Evolutionary conservation across 495 filamentous ascomycete species (phyloP), one percentile per base, ranked within the genome.

Genomic region (Podospora pseudoanserina): DNA sequence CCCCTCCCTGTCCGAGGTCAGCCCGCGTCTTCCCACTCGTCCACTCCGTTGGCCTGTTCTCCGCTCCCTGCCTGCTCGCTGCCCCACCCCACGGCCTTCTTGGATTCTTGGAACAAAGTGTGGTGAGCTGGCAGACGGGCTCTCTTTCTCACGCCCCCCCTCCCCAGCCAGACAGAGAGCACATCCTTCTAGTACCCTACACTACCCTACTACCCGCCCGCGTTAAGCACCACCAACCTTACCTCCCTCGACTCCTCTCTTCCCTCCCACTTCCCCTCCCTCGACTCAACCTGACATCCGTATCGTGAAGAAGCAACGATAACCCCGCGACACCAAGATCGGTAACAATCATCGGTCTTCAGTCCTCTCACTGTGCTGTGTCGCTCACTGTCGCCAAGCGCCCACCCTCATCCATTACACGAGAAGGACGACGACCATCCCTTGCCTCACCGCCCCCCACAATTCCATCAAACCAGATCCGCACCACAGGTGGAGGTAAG

Each of bases 61-160:
- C 61, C 67, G 49, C 70, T 67, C 69, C 68, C 71, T 72, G 70
- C 66, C 67, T 69, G 67, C 23, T 18, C 30, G 27, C 6, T 58
- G 68, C 68, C 67, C 75, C 73, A 77, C 75, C 67, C 15, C 60
- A 13, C 63, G 69, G 67, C 71, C 59, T 63, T 72, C 71, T 74
- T 75, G 73, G 73, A 76, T 63, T 72, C 71, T 74, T 75, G 73
- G 73, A 76, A 75, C 73, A 71, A 71, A 73, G 64, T 73, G 63
- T 71, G 69, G 75, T 76, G 76, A 71, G 74, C 73, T 76, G 74
- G 74, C 74, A 75, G 71, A 32, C 30, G 30, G 30, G 30, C 30
- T 32, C 30, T 32, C 30, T 32, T 7, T 32, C 30, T 32, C 3
- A 32, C 67, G 59, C 61, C 59, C 44, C 56, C 32, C 69, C 61